Conservation (phyloP, 139 green algal species). For the Chlorella sp. region DNA sequence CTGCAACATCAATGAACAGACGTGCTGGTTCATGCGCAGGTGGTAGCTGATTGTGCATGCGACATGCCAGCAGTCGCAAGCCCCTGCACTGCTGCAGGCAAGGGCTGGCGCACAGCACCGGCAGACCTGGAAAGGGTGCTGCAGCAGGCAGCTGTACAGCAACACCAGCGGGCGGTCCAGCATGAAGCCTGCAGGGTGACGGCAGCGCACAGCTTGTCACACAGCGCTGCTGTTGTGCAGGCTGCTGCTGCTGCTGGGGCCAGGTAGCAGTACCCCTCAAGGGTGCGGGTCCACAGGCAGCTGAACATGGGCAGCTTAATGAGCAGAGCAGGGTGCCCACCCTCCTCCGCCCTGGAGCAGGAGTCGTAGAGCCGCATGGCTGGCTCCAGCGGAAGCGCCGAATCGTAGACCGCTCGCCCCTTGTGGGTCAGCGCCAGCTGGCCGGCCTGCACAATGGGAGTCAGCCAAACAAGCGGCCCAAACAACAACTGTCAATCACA, state of each 20-base stretch:
- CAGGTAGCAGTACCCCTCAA: too few relatives aligned
- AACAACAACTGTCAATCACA: too few relatives aligned
- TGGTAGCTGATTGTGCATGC: too few relatives aligned
- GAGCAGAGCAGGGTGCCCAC: not conserved
- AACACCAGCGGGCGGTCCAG: slow-evolving; percentile 48
- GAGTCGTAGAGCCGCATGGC: slow-evolving; percentile 58
- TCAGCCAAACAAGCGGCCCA: not conserved
- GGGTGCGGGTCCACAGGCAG: too few relatives aligned
- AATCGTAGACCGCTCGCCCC: slow-evolving; percentile 66
- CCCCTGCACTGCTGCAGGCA: too few relatives aligned
- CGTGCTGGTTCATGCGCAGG: too few relatives aligned
- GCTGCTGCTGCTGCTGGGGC: too few relatives aligned
- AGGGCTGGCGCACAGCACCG: too few relatives aligned
- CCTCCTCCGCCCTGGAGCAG: not conserved
- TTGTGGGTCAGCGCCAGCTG: slow-evolving; percentile 47
- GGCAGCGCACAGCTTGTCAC: not conserved
- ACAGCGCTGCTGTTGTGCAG: too few relatives aligned
- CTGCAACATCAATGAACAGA: not conserved
- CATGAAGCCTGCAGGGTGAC: slow-evolving; percentile 30
- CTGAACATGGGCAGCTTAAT: too few relatives aligned
- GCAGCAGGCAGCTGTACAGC: slow-evolving; percentile 43
- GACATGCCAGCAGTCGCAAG: too few relatives aligned
- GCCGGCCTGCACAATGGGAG: not conserved
- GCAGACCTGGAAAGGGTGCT: slow-evolving; percentile 32
- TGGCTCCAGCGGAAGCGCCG: slow-evolving; percentile 46